Base-by-base conservation (phyloP, 2,329 filamentous ascomycete genomes). In the Talaromyces sp. region DNA sequence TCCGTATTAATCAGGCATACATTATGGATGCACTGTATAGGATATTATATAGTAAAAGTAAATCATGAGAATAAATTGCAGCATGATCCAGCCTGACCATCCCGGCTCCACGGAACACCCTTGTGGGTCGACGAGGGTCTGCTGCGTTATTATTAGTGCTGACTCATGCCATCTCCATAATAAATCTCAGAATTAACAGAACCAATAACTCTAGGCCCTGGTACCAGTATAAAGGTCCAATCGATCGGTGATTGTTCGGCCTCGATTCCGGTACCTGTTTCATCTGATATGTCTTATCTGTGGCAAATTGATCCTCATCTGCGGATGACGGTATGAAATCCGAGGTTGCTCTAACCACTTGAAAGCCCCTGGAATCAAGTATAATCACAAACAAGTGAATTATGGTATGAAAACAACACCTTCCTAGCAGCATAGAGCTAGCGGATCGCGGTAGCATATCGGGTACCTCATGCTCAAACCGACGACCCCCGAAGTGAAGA, bases 351-450 rank as follows among this genome's bases (percentile, higher is more conserved):
- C 32, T 1, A 15, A 15, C 15, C 10, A 36, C 32, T 36, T 32
- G 8, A 9, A 32, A 2, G 8, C 30, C 10, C 10, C 30, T 2
- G 10, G 3, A 32, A 32, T 3, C 30, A 32, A 32, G 7, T 1
- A 3, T 27, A 3, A 27, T 27, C 27, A 27, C 27, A 27, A 27
- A 3, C 27, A 27, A 27, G 9, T 32, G 10, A 13, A 36, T 36
- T 3, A 36, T 15, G n/a, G 22, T 19, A 47, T 56, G 52, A 82
- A 17, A 84, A 71, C 27, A 71, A 56, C 56, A 69, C 60, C 33
- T 63, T 61, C 36, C 69, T 65, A 11, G 69, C 57, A 33, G 66
- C 68, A 64, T 65, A 65, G 60, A 65, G 10, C n/a, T 25, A 30
- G 62, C 61, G 61, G 72, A 69, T 22, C 44, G 58, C 28, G 64